phyloP scores from a whole-genome alignment of 208 protist genomes.

The Leishmania guyanensis region DNA sequence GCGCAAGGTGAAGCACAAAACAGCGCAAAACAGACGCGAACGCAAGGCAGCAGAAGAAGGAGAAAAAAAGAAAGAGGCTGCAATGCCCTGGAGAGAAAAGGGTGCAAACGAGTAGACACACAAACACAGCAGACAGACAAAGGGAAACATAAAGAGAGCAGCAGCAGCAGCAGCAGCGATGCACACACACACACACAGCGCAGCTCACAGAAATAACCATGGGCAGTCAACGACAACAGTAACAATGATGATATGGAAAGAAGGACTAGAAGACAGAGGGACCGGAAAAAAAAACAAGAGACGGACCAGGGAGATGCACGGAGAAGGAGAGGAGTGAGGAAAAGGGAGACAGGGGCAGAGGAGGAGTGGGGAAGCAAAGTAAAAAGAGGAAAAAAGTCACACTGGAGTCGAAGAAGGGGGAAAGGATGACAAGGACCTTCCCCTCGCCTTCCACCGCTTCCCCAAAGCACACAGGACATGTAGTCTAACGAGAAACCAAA shows the following conservation, averaged over 20 bases:
- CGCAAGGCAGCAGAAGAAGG: too few relatives aligned
- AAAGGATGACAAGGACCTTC: neutral
- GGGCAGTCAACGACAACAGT: neutral
- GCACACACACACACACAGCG: neutral
- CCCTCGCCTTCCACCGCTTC: neutral
- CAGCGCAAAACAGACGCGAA: neutral
- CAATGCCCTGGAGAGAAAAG: neutral
- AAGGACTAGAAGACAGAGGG: neutral
- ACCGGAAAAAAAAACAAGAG: slow-evolving; percentile 5
- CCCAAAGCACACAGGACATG: neutral
- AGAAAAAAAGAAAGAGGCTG: neutral
- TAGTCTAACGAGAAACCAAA: neutral
- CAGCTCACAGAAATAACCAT: neutral
- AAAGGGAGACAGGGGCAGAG: neutral
- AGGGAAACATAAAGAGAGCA: neutral
- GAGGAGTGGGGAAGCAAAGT: neutral
- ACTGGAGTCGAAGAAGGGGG: neutral
- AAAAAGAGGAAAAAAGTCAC: slow-evolving; percentile 2
- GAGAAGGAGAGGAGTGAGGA: neutral
- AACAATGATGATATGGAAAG: neutral
- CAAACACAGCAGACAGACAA: neutral
- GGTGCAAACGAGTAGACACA: neutral
- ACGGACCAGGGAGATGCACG: too few relatives aligned
- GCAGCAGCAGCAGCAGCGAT: neutral
- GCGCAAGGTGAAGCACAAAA: neutral